These are phyloP conservation scores for Cyclotella choctawhatcheeana DNA, from an alignment of 108 stramenopile genomes.

Conservation along the genomic window DNA sequence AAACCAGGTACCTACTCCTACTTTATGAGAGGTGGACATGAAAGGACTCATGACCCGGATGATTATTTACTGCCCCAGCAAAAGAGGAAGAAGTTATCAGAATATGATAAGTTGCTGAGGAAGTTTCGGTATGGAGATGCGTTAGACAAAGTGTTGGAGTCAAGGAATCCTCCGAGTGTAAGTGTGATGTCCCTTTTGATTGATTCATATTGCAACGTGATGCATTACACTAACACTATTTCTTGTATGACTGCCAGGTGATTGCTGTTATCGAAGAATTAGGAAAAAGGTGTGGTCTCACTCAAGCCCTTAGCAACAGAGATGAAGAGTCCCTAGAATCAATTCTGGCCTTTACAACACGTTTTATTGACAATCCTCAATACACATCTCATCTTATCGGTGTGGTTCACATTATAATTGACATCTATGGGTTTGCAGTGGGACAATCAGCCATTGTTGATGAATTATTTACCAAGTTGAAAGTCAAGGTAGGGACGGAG, in stretches of 20 bases:
- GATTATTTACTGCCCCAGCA: conserved; percentile 69
- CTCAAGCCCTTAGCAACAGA: conserved; percentile 79
- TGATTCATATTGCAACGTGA: background rate
- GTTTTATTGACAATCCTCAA: conserved; percentile 76
- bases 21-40: conserved; percentile 81
- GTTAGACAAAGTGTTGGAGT: conserved; percentile 78
- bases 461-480: conserved; percentile 86
- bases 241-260: conserved; percentile 34
- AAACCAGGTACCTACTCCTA: conserved; percentile 79
- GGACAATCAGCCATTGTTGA: conserved; percentile 85
- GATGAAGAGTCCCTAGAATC: conserved; percentile 89
- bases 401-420: conserved; percentile 49
- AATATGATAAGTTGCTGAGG: conserved; percentile 76
- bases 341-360: conserved; percentile 79
- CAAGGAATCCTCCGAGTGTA: conserved; percentile 67
- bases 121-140: conserved; percentile 93
- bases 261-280: conserved; percentile 89
- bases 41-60: conserved; percentile 57
- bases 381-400: conserved; percentile 79
- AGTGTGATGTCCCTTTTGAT: conserved; percentile 20
- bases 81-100: conserved; percentile 69
- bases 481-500: conserved; percentile 70
- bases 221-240: background rate
- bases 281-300: conserved; percentile 80
- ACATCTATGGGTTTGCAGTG: conserved; percentile 13